phyloP scores from a whole-genome alignment of 768 basidiomycete species.

The Suillus paluster region DNA sequence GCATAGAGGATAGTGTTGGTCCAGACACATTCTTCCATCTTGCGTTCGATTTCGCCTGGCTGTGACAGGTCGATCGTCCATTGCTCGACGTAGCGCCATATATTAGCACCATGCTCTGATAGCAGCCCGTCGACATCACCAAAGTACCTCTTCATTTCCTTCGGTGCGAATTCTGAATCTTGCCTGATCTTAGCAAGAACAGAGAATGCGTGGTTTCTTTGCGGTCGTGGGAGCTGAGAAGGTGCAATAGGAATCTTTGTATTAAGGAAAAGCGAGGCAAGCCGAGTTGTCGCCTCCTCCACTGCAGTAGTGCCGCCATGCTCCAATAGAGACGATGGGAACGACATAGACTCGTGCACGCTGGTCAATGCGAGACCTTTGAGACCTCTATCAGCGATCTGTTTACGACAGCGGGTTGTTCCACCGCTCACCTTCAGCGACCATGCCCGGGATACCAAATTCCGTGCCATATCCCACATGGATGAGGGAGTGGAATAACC shows the following conservation, averaged over 20 bases:
- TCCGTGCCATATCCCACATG: conserved; percentile 60
- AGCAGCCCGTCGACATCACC: conserved; percentile 21
- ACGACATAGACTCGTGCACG: background rate
- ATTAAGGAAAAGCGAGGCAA: conserved; percentile 29
- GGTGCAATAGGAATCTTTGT: background rate
- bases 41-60: conserved; percentile 42
- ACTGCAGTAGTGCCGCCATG: conserved; percentile 45
- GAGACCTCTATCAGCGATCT: background rate
- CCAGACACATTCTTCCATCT: conserved; percentile 63
- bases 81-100: conserved; percentile 41
- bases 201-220: conserved; percentile 37
- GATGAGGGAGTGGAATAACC: conserved; percentile 61
- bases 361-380: no score
- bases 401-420: conserved; percentile 3
- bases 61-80: conserved; percentile 44
- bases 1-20: conserved; percentile 54
- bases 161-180: conserved; percentile 38
- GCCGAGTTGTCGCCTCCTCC: conserved; percentile 32
- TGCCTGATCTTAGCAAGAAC: conserved; percentile 53
- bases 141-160: conserved; percentile 1
- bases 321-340: conserved; percentile 45
- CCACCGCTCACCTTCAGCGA: conserved; percentile 52
- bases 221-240: background rate
- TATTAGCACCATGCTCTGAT: conserved; percentile 33
- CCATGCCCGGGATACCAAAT: conserved; percentile 57